Conservation (phyloP, 768 basidiomycete genomes). For the Mrakia blollopis region DNA sequence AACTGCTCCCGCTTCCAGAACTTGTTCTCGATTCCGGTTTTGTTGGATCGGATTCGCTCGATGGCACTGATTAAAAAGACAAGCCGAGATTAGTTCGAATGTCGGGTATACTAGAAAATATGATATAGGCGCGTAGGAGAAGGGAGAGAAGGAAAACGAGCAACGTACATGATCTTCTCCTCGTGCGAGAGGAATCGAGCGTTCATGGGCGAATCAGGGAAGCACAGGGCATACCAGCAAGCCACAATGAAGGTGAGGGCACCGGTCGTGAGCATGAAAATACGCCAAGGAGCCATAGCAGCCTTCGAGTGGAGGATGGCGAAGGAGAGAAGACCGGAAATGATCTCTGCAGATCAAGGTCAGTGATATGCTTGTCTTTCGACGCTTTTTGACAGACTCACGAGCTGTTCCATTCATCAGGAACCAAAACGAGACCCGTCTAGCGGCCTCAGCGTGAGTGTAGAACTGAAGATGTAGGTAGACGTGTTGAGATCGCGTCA, state of each 20-base stretch:
- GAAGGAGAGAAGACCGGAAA: slow-evolving; percentile 37
- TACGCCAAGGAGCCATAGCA: slow-evolving; percentile 36
- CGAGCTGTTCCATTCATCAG: slow-evolving; percentile 36
- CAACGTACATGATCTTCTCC: slow-evolving; percentile 17
- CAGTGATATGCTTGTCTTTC: too few species aligned
- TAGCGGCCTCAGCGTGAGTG: slow-evolving; percentile 37
- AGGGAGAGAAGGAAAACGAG: too few species aligned
- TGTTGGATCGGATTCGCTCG: slow-evolving; percentile 35
- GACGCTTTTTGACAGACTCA: not conserved
- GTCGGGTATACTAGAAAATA: too few species aligned
- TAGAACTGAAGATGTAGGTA: too few species aligned
- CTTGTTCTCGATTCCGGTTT: slow-evolving; percentile 33
- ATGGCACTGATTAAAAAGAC: slow-evolving; percentile 31
- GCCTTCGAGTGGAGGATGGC: slow-evolving; percentile 35
- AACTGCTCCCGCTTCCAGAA: slow-evolving; percentile 39
- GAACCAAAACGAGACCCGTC: slow-evolving; percentile 38
- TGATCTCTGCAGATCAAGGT: slow-evolving; percentile 5
- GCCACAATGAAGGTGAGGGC: slow-evolving; percentile 37
- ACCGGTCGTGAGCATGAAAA: slow-evolving; percentile 37
- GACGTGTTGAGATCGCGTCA: too few species aligned
- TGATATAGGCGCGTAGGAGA: too few species aligned
- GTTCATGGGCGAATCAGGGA: slow-evolving; percentile 37
- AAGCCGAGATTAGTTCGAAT: too few species aligned
- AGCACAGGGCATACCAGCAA: slow-evolving; percentile 35
- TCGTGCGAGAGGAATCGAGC: slow-evolving; percentile 38